phyloP scores from a whole-genome alignment of 352 stramenopile species.

The Globisporangium heterothallicum region DNA sequence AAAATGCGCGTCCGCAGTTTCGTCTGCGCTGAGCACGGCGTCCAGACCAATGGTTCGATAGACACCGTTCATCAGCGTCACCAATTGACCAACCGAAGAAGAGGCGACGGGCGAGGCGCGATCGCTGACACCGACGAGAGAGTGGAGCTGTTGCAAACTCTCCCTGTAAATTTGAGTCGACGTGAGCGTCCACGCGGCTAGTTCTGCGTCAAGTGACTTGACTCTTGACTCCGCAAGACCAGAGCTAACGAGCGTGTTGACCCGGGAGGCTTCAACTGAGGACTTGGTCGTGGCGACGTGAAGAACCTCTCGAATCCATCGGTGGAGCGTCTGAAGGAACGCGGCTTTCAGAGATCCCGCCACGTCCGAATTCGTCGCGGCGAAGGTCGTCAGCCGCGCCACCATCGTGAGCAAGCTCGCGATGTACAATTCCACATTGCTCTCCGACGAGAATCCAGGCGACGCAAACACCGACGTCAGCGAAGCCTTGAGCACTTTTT shows the following conservation, averaged over 20 bases:
- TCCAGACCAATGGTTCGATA: constrained; percentile 30
- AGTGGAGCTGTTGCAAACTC: constrained; percentile 27
- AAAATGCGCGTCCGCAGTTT: constrained; percentile 37
- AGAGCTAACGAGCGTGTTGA: constrained; percentile 23
- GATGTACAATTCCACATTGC: constrained; percentile 33
- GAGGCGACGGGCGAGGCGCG: background rate
- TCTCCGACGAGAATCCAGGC: constrained; percentile 5
- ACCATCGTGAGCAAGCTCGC: constrained; percentile 41
- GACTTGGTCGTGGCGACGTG: constrained; percentile 21
- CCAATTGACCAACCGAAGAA: constrained; percentile 19
- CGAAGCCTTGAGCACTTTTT: constrained; percentile 46
- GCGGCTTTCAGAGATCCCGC: constrained; percentile 23
- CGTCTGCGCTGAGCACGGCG: constrained; percentile 9
- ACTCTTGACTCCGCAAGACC: constrained; percentile 15
- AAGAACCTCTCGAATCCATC: constrained; percentile 33
- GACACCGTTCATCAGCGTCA: constrained; percentile 42
- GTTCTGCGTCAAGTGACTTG: constrained; percentile 4
- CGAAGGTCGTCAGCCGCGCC: constrained; percentile 26
- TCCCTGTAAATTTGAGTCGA: constrained; percentile 29
- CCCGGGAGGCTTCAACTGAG: constrained; percentile 27
- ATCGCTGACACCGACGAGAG: constrained; percentile 9
- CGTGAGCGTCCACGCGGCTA: constrained; percentile 28
- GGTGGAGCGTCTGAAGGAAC: constrained; percentile 28
- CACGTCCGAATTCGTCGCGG: constrained; percentile 15
- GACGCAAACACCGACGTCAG: constrained; percentile 37